Percentiles rank a stretch among this genome's conserved stretches.
These are phyloP conservation scores for Yarrowia sp. DNA, from an alignment of 805 yeast genomes.

Conservation along the genomic window DNA sequence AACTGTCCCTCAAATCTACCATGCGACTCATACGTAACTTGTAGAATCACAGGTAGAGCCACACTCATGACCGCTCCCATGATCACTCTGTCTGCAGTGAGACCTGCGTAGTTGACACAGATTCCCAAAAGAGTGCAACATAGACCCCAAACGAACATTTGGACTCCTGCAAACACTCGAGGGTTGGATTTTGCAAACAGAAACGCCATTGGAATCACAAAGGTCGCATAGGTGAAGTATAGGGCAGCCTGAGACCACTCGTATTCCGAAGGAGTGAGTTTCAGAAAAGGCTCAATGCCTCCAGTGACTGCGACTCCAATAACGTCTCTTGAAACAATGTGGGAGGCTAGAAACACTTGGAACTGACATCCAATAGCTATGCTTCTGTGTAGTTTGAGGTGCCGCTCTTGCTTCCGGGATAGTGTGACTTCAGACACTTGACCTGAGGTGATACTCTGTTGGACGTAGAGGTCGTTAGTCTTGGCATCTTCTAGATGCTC, in stretches of 20 bases:
- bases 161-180: slow-evolving; percentile 9
- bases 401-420: not conserved
- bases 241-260: slow-evolving; percentile 20
- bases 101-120: slow-evolving; percentile 1
- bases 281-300: slow-evolving; percentile 1
- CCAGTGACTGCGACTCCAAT: not conserved
- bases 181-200: slow-evolving; percentile 5
- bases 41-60: slow-evolving; percentile 5
- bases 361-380: slow-evolving; percentile 8
- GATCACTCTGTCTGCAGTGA: slow-evolving; percentile 15
- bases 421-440: not conserved
- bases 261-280: not conserved
- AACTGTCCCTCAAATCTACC: slow-evolving; percentile 11
- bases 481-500: not conserved
- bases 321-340: slow-evolving; percentile 19
- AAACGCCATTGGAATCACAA: slow-evolving; percentile 3
- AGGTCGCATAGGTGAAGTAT: slow-evolving; percentile 11
- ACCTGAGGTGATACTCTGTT: not conserved
- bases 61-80: slow-evolving; percentile 12
- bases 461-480: not conserved
- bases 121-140: slow-evolving; percentile 8
- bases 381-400: slow-evolving; percentile 11
- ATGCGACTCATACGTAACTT: not conserved
- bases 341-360: slow-evolving; percentile 15
- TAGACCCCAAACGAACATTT: slow-evolving; percentile 18